These are phyloP conservation scores for Saccharata proteae DNA, from an alignment of 2,329 filamentous ascomycete genomes.

Conservation along the genomic window DNA sequence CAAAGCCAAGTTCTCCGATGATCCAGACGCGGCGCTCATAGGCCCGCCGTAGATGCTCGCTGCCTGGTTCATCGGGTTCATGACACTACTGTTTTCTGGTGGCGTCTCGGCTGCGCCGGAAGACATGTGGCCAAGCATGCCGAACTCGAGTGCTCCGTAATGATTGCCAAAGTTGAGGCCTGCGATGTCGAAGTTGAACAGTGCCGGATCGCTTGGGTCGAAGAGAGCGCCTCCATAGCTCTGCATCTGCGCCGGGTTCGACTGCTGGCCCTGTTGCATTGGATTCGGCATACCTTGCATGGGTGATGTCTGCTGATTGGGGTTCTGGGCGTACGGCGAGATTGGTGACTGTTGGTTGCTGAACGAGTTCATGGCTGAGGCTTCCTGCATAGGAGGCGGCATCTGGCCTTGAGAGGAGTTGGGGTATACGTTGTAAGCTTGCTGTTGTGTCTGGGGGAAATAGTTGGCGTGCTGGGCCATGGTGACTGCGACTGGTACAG, in stretches of 20 bases:
- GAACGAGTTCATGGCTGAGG: conserved; percentile 39
- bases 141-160: conserved; percentile 90
- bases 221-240: conserved; percentile 53
- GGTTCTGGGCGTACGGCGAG: conserved; percentile 54
- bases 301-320: conserved; percentile 37
- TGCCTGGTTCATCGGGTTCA: conserved; percentile 21
- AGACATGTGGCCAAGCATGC: conserved; percentile 92
- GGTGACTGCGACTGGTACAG: conserved; percentile 13
- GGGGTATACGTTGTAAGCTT: conserved; percentile 28
- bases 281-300: conserved; percentile 34
- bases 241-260: conserved; percentile 24
- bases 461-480: conserved; percentile 27
- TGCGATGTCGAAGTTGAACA: conserved; percentile 94
- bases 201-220: conserved; percentile 78
- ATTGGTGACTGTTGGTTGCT: conserved; percentile 60
- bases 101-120: conserved; percentile 75
- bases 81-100: conserved; percentile 45
- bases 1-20: conserved; percentile 5
- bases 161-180: conserved; percentile 92
- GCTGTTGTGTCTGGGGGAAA: conserved; percentile 28
- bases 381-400: conserved; percentile 31
- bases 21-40: conserved; percentile 15
- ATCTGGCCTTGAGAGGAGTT: conserved; percentile 27
- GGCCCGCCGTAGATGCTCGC: conserved; percentile 28
- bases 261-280: conserved; percentile 34